Conservation (phyloP, 208 protist genomes). For the Leishmania gerbilli region DNA sequence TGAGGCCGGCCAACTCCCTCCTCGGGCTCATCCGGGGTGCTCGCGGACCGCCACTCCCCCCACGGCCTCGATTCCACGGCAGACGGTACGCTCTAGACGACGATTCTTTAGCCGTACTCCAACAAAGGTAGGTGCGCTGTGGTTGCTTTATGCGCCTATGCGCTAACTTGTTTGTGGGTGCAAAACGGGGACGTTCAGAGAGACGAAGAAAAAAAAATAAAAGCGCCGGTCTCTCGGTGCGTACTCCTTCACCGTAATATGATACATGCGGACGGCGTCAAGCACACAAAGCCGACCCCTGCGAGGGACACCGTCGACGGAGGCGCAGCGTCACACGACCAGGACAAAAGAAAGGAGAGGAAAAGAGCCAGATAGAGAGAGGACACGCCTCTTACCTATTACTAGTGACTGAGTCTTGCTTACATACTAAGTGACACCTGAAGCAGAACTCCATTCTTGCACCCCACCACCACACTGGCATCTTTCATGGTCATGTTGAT, state of each 20-base stretch:
- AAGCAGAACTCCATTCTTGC: slow-evolving; percentile 20
- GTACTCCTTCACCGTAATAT: background rate
- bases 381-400: background rate
- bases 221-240: background rate
- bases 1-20: background rate
- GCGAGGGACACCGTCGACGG: background rate
- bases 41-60: background rate
- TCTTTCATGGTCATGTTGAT: slow-evolving; percentile 41
- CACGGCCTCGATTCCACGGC: background rate
- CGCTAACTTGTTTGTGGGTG: background rate
- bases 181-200: background rate
- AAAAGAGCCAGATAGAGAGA: background rate
- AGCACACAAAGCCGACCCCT: background rate
- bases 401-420: background rate
- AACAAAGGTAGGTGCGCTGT: background rate
- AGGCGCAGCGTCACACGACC: background rate
- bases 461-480: slow-evolving; percentile 9
- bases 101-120: background rate
- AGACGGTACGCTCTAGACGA: background rate
- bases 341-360: background rate
- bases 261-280: background rate
- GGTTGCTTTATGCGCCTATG: background rate
- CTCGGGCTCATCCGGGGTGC: background rate
- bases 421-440: slow-evolving; percentile 5
- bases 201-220: background rate